phyloP scores from a whole-genome alignment of 2,329 filamentous ascomycete species.

The Polychaeton citri region DNA sequence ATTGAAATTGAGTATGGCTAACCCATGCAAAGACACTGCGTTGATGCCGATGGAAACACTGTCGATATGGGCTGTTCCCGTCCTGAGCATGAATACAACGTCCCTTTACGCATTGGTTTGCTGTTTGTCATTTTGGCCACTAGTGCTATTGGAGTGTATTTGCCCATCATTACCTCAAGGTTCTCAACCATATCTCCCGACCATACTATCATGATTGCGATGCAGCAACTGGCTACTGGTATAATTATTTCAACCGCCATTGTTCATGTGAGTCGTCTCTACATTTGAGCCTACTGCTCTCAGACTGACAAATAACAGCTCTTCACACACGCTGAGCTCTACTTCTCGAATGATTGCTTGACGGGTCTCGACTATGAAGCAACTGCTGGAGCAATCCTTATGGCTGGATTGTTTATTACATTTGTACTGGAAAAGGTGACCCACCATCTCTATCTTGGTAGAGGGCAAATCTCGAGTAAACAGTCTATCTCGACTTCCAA shows the following conservation, averaged over 20 bases:
- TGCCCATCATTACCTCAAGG: constrained; percentile 49
- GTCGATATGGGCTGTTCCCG: constrained; percentile 31
- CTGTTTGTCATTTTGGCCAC: constrained; percentile 60
- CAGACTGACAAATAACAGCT: constrained; percentile 36
- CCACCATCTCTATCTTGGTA: not conserved
- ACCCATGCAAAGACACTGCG: constrained; percentile 41
- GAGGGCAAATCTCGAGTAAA: not conserved
- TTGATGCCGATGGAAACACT: constrained; percentile 31
- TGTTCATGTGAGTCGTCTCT: constrained; percentile 40
- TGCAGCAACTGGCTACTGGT: constrained; percentile 62
- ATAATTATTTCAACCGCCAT: constrained; percentile 61
- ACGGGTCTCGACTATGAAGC: constrained; percentile 53
- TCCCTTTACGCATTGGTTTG: constrained; percentile 54
- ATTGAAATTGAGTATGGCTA: constrained; percentile 7
- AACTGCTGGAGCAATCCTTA: constrained; percentile 55
- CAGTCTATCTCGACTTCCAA: not conserved
- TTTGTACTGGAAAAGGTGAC: constrained; percentile 57
- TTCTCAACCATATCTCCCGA: constrained; percentile 40
- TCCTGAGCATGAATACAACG: constrained; percentile 47
- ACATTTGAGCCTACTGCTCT: not conserved
- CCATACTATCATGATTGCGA: constrained; percentile 42
- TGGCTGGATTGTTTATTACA: constrained; percentile 61
- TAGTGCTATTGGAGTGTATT: constrained; percentile 55
- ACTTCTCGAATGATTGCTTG: constrained; percentile 60
- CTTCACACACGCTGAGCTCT: constrained; percentile 57